These are phyloP conservation scores for Arachis hypogaea DNA, from an alignment of 306 rosid species.

Conservation along the genomic window DNA sequence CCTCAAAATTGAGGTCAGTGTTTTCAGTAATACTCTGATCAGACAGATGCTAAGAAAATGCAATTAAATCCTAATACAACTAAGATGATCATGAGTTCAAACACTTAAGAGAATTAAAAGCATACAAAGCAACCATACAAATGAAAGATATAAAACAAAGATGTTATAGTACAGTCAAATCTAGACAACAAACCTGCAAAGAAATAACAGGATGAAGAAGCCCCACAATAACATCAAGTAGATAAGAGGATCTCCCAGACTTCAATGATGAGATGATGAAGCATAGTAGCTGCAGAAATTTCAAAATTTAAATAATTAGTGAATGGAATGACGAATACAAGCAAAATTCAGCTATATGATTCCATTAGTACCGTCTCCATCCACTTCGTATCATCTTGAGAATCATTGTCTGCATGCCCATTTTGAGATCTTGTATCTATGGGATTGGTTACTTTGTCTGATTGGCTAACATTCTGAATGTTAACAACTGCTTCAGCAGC, in stretches of 20 bases:
- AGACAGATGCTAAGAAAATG: conserved; percentile 20
- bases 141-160: conserved; percentile 25
- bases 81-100: conserved; percentile 11
- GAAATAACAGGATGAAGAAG: conserved; percentile 95
- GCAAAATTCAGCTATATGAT: conserved; percentile 28
- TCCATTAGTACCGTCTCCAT: conserved; percentile 88
- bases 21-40: background rate
- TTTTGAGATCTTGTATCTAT: conserved; percentile 59
- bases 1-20: conserved; percentile 6
- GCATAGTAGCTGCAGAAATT: conserved; percentile 74
- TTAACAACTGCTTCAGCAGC: conserved; percentile 71
- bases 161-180: conserved; percentile 27
- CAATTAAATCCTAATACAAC: conserved; percentile 27
- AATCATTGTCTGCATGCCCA: conserved; percentile 66
- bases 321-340: conserved; percentile 32
- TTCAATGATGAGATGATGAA: conserved; percentile 86
- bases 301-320: conserved; percentile 39
- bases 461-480: conserved; percentile 76
- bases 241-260: conserved; percentile 89
- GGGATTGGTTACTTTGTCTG: conserved; percentile 59
- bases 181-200: conserved; percentile 70
- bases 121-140: conserved; percentile 13
- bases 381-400: conserved; percentile 92
- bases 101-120: conserved; percentile 27
- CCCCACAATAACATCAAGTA: conserved; percentile 81